Evolutionary conservation across 495 filamentous ascomycete genomes (phyloP).

Genomic region (Lineolata rhizophorae): DNA sequence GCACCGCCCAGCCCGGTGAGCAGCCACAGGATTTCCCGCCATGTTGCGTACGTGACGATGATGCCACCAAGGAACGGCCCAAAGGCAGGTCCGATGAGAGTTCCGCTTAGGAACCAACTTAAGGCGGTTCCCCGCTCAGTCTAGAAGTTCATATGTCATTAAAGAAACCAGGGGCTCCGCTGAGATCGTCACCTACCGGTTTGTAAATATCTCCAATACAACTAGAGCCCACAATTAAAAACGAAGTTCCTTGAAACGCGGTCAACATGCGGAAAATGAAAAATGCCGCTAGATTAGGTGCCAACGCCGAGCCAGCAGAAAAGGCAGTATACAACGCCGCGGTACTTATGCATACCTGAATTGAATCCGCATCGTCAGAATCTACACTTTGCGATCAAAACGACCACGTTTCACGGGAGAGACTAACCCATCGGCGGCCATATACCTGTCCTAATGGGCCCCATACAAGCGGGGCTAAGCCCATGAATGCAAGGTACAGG

Average conservation of each 20-base stretch:
- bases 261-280: slow-evolving; percentile 49
- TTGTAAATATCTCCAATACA: slow-evolving; percentile 28
- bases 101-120: slow-evolving; percentile 47
- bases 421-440: slow-evolving; percentile 33
- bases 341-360: slow-evolving; percentile 31
- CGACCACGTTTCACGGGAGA: not conserved
- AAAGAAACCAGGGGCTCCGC: not conserved
- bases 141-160: slow-evolving; percentile 6
- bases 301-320: slow-evolving; percentile 41
- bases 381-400: not conserved
- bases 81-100: slow-evolving; percentile 46
- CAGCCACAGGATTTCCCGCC: slow-evolving; percentile 54
- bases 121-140: slow-evolving; percentile 45
- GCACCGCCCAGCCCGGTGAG: slow-evolving; percentile 39
- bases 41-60: slow-evolving; percentile 45
- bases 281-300: slow-evolving; percentile 42
- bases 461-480: slow-evolving; percentile 41
- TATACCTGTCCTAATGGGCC: slow-evolving; percentile 47
- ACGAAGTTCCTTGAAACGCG: slow-evolving; percentile 50
- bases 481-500: slow-evolving; percentile 49
- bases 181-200: slow-evolving; percentile 8
- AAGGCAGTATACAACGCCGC: slow-evolving; percentile 37
- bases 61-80: slow-evolving; percentile 38
- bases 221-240: slow-evolving; percentile 40
- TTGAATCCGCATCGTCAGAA: not conserved